These are phyloP conservation scores for Metschnikowia kunwiensis DNA, from an alignment of 805 yeast genomes.

Conservation along the genomic window DNA sequence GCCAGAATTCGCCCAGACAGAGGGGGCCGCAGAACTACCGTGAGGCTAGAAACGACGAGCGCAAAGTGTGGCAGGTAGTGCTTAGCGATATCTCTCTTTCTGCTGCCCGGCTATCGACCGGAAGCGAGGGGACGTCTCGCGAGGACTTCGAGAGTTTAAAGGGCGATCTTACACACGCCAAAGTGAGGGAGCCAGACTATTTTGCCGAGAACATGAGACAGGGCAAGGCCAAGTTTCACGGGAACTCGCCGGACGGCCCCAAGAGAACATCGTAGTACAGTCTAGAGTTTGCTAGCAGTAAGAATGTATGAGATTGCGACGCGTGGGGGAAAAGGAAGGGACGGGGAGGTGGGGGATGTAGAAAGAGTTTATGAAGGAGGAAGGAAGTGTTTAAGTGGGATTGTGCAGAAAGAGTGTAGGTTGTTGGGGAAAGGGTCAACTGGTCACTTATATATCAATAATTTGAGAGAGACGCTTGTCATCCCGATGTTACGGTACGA, in stretches of 20 bases:
- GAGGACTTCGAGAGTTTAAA: slow-evolving; percentile 23
- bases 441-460: too few relatives aligned
- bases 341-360: too few relatives aligned
- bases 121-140: slow-evolving; percentile 24
- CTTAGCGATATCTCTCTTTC: slow-evolving; percentile 33
- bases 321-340: too few relatives aligned
- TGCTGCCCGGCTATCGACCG: slow-evolving; percentile 37
- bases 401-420: too few relatives aligned
- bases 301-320: too few relatives aligned
- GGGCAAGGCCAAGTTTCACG: slow-evolving; percentile 15
- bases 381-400: too few relatives aligned
- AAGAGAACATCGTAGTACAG: too few relatives aligned
- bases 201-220: slow-evolving; percentile 23
- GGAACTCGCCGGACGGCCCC: background rate
- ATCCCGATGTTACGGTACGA: too few relatives aligned
- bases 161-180: slow-evolving; percentile 30
- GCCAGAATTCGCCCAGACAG: slow-evolving; percentile 2
- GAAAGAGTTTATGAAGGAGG: too few relatives aligned
- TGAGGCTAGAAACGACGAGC: slow-evolving; percentile 5
- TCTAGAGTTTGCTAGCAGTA: too few relatives aligned
- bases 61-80: slow-evolving; percentile 29
- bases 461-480: too few relatives aligned
- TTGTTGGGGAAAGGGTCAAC: too few relatives aligned
- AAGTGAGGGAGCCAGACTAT: slow-evolving; percentile 16
- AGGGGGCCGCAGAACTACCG: background rate